These are phyloP conservation scores for Rhizopus arrhizus DNA, from an alignment of 371 early-diverging fungal species.

Conservation along the genomic window DNA sequence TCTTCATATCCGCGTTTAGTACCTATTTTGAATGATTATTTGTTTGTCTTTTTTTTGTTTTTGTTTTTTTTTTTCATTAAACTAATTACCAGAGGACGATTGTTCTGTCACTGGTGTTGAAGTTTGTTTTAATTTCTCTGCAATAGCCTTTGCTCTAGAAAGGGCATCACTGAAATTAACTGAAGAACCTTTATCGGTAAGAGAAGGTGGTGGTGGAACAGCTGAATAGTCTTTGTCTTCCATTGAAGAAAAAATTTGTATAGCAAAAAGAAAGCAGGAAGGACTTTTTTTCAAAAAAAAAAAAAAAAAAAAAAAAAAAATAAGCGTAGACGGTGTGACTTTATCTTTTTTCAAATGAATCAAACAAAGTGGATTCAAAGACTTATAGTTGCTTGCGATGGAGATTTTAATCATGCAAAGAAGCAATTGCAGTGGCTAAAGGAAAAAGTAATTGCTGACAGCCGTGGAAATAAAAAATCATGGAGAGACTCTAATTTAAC, in stretches of 20 bases:
- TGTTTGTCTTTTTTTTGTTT: no score
- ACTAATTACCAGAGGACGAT: constrained; percentile 9
- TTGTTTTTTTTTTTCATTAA: no score
- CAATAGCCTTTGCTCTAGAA: constrained; percentile 84
- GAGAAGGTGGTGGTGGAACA: constrained; percentile 47
- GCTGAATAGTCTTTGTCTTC: constrained; percentile 42
- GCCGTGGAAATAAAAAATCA: constrained; percentile 5
- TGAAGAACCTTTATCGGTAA: constrained; percentile 23
- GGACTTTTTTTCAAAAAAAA: no score
- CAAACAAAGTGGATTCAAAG: constrained; percentile 2
- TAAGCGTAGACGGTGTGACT: background rate
- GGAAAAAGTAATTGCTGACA: constrained; percentile 28
- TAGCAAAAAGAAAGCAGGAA: no score
- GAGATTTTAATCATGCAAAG: constrained; percentile 31
- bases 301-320: no score
- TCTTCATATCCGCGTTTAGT: constrained; percentile 41
- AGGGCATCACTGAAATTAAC: constrained; percentile 72
- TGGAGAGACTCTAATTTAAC: constrained; percentile 2
- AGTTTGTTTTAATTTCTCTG: constrained; percentile 68
- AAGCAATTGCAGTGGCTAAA: constrained; percentile 44
- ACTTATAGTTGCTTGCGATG: constrained; percentile 37
- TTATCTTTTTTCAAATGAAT: constrained; percentile 1
- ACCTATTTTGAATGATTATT: constrained; percentile 16
- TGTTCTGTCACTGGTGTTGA: constrained; percentile 16
- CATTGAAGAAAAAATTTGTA: constrained; percentile 2